Percentiles rank a stretch among this genome's conserved stretches.
Evolutionary conservation across 139 green algal species (phyloP).

Genomic region (Desmodesmus armatus): DNA sequence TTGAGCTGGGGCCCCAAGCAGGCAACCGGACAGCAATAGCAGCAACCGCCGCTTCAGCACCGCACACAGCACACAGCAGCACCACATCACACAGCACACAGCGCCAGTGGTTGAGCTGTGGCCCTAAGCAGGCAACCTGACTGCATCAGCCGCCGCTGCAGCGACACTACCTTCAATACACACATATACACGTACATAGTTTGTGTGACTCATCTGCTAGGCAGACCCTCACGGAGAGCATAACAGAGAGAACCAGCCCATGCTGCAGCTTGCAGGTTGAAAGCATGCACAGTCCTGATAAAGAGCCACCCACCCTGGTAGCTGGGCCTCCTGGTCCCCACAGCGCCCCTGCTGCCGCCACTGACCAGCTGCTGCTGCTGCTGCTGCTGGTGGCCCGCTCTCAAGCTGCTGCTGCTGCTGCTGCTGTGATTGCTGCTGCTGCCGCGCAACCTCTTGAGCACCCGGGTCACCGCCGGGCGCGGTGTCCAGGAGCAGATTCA

Average conservation of each 20-base stretch:
- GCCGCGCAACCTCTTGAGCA: neutral
- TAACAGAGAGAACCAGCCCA: no score
- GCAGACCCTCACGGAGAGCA: no score
- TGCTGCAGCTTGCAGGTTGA: no score
- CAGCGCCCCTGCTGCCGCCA: neutral
- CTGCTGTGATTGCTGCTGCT: no score
- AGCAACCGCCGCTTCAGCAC: neutral
- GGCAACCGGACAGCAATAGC: neutral
- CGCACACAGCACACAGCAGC: neutral
- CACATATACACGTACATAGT: no score
- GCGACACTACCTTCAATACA: no score
- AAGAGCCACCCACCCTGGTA: no score
- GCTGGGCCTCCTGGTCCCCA: slow-evolving; percentile 30
- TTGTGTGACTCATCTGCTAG: no score
- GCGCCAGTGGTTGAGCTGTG: neutral
- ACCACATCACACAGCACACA: neutral
- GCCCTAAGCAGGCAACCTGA: neutral
- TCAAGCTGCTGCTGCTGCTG: no score
- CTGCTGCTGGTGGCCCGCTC: no score
- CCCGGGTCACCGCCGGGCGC: slow-evolving; percentile 16
- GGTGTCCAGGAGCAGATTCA: slow-evolving; percentile 52
- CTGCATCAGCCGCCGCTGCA: no score
- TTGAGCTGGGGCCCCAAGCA: neutral
- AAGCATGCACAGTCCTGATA: no score
- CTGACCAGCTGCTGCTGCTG: neutral